Conservation (phyloP, 2,329 filamentous ascomycete genomes). For the Triangularia setosa region DNA sequence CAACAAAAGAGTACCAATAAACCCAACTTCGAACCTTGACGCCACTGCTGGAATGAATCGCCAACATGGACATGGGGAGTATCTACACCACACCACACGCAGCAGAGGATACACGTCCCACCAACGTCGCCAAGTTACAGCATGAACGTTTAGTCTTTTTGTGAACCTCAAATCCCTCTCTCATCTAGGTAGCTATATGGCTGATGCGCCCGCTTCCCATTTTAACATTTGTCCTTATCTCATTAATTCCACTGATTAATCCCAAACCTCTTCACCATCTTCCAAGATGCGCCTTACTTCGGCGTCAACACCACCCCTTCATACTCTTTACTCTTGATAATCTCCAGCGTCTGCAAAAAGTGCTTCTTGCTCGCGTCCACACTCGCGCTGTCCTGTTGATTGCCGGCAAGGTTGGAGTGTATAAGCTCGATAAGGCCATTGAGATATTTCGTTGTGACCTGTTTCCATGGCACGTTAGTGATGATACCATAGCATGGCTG, state of each 20-base stretch:
- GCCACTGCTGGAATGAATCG: too few species aligned
- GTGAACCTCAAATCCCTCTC: not conserved
- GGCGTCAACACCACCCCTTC: constrained; percentile 80
- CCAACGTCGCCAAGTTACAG: too few species aligned
- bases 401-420: constrained; percentile 88
- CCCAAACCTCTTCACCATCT: not conserved
- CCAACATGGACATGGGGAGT: too few species aligned
- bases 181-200: not conserved
- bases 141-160: too few species aligned
- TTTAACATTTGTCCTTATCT: not conserved
- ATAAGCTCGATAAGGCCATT: constrained; percentile 98
- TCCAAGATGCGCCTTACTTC: constrained; percentile 31
- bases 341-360: constrained; percentile 91
- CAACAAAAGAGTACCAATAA: not conserved
- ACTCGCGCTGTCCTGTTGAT: constrained; percentile 73
- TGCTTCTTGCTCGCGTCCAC: constrained; percentile 89
- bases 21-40: not conserved
- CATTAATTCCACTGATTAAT: not conserved
- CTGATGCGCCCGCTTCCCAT: not conserved
- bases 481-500: too few species aligned
- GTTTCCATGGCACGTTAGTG: not conserved
- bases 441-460: constrained; percentile 92
- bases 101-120: too few species aligned
- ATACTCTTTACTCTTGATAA: constrained; percentile 86
- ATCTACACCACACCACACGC: too few species aligned